Percentiles rank a stretch among this genome's conserved stretches.
Conservation (phyloP, 495 filamentous ascomycete genomes). For the Aspergillus baeticus region DNA sequence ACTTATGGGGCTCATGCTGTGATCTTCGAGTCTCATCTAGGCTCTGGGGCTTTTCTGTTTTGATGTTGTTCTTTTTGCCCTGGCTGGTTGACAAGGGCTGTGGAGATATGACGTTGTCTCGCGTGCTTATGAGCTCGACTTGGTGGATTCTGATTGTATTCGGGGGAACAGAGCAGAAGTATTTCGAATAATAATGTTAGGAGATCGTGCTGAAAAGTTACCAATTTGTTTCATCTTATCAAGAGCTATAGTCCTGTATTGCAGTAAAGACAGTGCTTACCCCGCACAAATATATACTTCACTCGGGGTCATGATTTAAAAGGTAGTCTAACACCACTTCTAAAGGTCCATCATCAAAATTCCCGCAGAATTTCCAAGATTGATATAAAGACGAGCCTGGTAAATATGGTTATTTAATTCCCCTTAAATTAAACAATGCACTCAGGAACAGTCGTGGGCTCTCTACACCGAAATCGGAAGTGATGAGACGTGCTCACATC, state of each 20-base stretch:
- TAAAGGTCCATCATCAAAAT: too few relatives aligned
- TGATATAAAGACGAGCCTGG: too few relatives aligned
- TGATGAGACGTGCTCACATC: slow-evolving; percentile 1
- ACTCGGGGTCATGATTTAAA: too few relatives aligned
- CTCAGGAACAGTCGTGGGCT: background rate
- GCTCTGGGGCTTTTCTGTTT: background rate
- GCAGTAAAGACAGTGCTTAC: background rate
- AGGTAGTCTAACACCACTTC: too few relatives aligned
- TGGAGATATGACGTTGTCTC: slow-evolving; percentile 4
- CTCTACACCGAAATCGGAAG: background rate
- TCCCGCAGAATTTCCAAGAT: too few relatives aligned
- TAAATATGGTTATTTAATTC: too few relatives aligned
- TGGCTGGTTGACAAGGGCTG: background rate
- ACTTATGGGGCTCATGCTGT: background rate
- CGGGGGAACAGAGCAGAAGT: background rate
- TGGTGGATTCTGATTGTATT: background rate
- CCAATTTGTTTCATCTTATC: too few relatives aligned
- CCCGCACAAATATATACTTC: background rate
- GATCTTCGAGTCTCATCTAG: background rate
- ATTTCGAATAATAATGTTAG: background rate
- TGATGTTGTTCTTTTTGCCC: background rate
- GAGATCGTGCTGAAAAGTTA: background rate
- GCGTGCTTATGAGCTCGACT: background rate
- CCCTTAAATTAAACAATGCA: too few relatives aligned
- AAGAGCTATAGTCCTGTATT: background rate